Evolutionary conservation across 371 early-diverging fungal genomes (phyloP).

Genomic region (Rhizopus stolonifer): DNA sequence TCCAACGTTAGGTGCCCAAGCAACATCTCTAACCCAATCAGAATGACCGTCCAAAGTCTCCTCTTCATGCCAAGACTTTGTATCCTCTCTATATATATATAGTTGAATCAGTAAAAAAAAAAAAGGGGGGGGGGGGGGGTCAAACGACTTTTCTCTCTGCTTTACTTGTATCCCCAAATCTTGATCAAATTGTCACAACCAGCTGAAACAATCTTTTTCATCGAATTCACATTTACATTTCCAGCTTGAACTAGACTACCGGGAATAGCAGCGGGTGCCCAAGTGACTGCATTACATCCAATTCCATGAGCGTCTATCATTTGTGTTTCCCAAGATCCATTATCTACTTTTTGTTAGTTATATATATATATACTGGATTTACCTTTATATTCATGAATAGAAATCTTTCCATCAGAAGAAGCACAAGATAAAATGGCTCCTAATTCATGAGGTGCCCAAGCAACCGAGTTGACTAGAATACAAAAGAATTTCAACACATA

Average conservation of each 20-base stretch:
- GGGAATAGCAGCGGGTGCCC: constrained; percentile 91
- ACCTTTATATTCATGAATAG: constrained; percentile 89
- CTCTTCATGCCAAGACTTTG: constrained; percentile 76
- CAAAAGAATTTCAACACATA: background rate
- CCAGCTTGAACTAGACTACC: constrained; percentile 77
- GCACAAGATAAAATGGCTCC: constrained; percentile 92
- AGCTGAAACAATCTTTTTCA: constrained; percentile 87
- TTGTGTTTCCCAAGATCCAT: constrained; percentile 77
- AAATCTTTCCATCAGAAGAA: constrained; percentile 95
- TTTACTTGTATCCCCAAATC: constrained; percentile 79
- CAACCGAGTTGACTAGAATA: constrained; percentile 84
- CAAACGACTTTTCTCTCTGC: background rate
- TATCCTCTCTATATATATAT: constrained; percentile 58
- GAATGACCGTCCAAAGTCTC: constrained; percentile 86
- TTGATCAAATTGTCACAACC: constrained; percentile 97
- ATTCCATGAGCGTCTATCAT: constrained; percentile 88
- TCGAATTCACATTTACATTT: constrained; percentile 48
- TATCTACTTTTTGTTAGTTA: constrained; percentile 50
- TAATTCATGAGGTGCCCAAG: constrained; percentile 97
- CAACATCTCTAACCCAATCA: constrained; percentile 99
- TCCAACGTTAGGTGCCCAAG: constrained; percentile 95
- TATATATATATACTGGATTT: constrained; percentile 17
- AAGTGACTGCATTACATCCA: constrained; percentile 91
- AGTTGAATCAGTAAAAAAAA: too few species aligned
- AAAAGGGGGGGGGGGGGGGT: too few species aligned